Evolutionary conservation across 1,284 basidiomycete genomes (phyloP).

Genomic region (Cystobasidium sp.): DNA sequence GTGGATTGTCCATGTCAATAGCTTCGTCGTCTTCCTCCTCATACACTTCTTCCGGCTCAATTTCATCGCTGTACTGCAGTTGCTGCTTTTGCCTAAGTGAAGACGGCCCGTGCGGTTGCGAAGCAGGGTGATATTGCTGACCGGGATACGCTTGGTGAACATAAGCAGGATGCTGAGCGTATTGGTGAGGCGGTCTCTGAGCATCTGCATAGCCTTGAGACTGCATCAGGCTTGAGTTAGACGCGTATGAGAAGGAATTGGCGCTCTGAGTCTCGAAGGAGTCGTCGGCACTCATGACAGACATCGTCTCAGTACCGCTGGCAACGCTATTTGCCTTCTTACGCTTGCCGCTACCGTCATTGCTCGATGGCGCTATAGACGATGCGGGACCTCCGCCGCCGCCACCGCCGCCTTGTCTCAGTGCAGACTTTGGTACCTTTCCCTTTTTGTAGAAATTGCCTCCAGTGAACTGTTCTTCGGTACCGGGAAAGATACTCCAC

Average conservation of each 20-base stretch:
- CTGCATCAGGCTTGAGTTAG: slow-evolving; percentile 20
- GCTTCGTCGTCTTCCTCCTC: slow-evolving; percentile 39
- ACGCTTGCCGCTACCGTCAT: slow-evolving; percentile 4
- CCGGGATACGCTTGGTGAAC: neutral
- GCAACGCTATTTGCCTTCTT: slow-evolving; percentile 34
- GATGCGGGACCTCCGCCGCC: neutral
- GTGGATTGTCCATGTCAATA: slow-evolving; percentile 34
- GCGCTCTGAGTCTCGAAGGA: slow-evolving; percentile 30
- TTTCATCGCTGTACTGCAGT: slow-evolving; percentile 17
- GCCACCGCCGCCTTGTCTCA: neutral
- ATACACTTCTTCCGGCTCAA: slow-evolving; percentile 10
- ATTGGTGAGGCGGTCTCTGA: slow-evolving; percentile 4
- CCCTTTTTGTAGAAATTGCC: slow-evolving; percentile 53
- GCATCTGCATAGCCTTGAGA: slow-evolving; percentile 1
- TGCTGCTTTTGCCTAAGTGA: slow-evolving; percentile 21
- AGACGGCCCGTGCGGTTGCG: slow-evolving; percentile 25
- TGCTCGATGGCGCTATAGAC: slow-evolving; percentile 13
- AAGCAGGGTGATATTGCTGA: slow-evolving; percentile 8
- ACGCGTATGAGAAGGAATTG: slow-evolving; percentile 31
- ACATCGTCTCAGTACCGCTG: slow-evolving; percentile 29
- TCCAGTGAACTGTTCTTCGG: slow-evolving; percentile 54
- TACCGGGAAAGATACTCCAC: slow-evolving; percentile 57
- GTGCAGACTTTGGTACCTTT: slow-evolving; percentile 35
- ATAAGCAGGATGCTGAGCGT: slow-evolving; percentile 14
- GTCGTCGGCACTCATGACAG: slow-evolving; percentile 27